phyloP scores from a whole-genome alignment of 305 asterid genomes.

The Euphrasia arctica region DNA sequence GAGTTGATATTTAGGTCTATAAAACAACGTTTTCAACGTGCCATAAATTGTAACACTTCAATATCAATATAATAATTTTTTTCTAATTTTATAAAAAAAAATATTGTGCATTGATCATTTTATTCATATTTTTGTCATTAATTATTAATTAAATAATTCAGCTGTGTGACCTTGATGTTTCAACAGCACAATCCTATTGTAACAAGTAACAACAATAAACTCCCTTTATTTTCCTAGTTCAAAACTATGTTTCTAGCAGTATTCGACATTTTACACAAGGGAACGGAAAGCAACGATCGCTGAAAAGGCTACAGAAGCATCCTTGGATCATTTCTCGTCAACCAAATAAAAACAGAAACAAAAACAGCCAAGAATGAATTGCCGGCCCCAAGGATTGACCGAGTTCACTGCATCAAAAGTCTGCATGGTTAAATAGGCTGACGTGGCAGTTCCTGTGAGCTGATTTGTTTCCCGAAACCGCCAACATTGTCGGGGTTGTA shows the following conservation, averaged over 20 bases:
- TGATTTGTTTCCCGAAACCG: conserved; percentile 37
- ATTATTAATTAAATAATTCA: no score
- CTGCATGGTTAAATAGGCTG: conserved; percentile 28
- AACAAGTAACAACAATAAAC: not conserved
- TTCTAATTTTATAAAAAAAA: no score
- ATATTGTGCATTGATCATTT: no score
- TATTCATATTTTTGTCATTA: no score
- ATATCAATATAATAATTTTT: no score
- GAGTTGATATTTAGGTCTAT: no score
- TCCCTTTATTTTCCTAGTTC: not conserved
- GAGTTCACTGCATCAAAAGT: conserved; percentile 29
- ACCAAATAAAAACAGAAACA: conserved; percentile 14
- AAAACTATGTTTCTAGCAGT: conserved; percentile 20
- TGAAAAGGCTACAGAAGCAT: conserved; percentile 21
- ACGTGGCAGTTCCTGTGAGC: conserved; percentile 35
- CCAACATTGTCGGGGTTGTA: conserved; percentile 21
- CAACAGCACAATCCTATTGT: no score
- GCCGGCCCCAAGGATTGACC: conserved; percentile 54
- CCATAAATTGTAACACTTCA: no score
- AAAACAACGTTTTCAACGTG: no score
- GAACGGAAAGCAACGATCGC: conserved; percentile 1
- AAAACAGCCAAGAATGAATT: conserved; percentile 89
- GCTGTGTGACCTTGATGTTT: no score
- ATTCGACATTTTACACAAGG: conserved; percentile 26
- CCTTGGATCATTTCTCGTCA: conserved; percentile 12